Percentiles rank a stretch among this genome's conserved stretches.
Conservation (phyloP, 768 basidiomycete genomes). For the Neoboletus magnificus region DNA sequence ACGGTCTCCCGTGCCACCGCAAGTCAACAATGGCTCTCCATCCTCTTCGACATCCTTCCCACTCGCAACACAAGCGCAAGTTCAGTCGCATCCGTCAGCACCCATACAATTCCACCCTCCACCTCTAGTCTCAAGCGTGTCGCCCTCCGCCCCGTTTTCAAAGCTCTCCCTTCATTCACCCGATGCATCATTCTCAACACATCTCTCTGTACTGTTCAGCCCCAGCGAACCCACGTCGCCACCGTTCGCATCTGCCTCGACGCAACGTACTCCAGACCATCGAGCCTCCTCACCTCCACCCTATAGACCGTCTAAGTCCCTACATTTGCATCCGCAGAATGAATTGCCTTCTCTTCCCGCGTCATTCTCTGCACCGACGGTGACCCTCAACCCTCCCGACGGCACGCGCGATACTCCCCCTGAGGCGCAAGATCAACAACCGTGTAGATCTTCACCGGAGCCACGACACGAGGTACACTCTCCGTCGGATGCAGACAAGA, state of each 20-base stretch:
- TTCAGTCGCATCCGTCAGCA: neutral
- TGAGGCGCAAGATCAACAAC: slow-evolving; percentile 19
- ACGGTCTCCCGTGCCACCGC: neutral
- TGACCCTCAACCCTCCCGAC: slow-evolving; percentile 7
- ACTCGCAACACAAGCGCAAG: neutral
- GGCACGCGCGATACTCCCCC: slow-evolving; percentile 24
- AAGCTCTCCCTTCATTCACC: slow-evolving; percentile 47
- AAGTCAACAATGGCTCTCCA: neutral
- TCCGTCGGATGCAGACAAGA: slow-evolving; percentile 10
- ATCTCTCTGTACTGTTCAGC: slow-evolving; percentile 7
- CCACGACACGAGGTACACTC: neutral
- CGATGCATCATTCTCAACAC: slow-evolving; percentile 14
- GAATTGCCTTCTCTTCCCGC: slow-evolving; percentile 1
- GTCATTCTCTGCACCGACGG: slow-evolving; percentile 9
- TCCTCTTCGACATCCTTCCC: slow-evolving; percentile 1
- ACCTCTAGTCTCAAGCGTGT: slow-evolving; percentile 22
- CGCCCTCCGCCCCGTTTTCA: slow-evolving; percentile 50
- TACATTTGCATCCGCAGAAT: slow-evolving; percentile 28
- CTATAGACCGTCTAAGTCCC: slow-evolving; percentile 24
- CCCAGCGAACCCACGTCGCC: slow-evolving; percentile 3
- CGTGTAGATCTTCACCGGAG: slow-evolving; percentile 15
- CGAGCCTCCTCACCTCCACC: slow-evolving; percentile 10
- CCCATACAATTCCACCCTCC: neutral
- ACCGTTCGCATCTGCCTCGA: neutral
- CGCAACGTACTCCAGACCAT: neutral